Percentiles rank a stretch among this genome's conserved stretches.
phyloP scores from a whole-genome alignment of 2,329 filamentous ascomycete species.

The Neoascochyta sp. region DNA sequence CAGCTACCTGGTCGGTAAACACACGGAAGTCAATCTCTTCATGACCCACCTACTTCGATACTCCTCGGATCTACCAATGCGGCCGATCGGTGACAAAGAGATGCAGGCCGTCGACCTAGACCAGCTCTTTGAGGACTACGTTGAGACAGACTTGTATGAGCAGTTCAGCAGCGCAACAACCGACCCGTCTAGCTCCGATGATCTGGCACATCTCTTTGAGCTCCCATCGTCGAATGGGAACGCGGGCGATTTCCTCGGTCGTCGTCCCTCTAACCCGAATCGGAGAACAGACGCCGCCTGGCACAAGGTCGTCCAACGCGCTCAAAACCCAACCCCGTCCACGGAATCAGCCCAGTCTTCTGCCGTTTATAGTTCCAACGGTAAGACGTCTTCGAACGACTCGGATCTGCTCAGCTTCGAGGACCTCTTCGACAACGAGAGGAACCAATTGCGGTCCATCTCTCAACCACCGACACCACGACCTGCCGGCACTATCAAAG shows the following conservation, averaged over 20 bases:
- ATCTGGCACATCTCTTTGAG: slow-evolving; percentile 52
- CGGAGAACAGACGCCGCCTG: slow-evolving; percentile 51
- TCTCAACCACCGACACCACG: slow-evolving; percentile 37
- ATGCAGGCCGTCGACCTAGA: slow-evolving; percentile 55
- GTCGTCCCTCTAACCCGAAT: slow-evolving; percentile 49
- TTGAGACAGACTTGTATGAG: slow-evolving; percentile 55
- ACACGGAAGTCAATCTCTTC: slow-evolving; percentile 24
- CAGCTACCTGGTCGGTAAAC: slow-evolving; percentile 16
- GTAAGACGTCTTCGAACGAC: slow-evolving; percentile 30
- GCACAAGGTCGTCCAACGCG: slow-evolving; percentile 51
- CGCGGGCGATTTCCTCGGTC: slow-evolving; percentile 44
- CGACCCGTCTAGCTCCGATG: slow-evolving; percentile 48
- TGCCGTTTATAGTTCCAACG: slow-evolving; percentile 31
- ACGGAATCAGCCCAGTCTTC: slow-evolving; percentile 17
- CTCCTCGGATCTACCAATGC: slow-evolving; percentile 37
- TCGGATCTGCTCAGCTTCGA: slow-evolving; percentile 33
- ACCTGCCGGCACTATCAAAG: slow-evolving; percentile 11
- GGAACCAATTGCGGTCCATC: slow-evolving; percentile 21
- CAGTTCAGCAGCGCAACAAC: slow-evolving; percentile 46
- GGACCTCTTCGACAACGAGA: slow-evolving; percentile 26
- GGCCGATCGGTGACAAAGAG: slow-evolving; percentile 50
- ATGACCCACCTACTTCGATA: slow-evolving; percentile 28
- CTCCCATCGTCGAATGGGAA: slow-evolving; percentile 52
- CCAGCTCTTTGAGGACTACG: slow-evolving; percentile 62
- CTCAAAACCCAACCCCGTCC: slow-evolving; percentile 48